These are phyloP conservation scores for Diutina neorugosa DNA, from an alignment of 1,139 yeast species.

Conservation along the genomic window DNA sequence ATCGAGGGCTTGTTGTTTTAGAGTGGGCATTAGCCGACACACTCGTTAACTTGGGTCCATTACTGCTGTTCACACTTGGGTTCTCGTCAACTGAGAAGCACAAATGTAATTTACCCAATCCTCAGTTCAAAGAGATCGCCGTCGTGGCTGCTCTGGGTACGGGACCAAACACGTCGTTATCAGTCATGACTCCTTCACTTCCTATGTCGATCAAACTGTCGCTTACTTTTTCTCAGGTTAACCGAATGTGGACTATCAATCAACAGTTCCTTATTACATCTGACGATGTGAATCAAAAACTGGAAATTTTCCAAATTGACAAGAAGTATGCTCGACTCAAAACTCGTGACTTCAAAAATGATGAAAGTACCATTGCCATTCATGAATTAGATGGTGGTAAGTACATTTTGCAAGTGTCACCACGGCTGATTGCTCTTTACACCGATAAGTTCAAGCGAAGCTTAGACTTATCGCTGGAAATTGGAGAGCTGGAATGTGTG, in stretches of 20 bases:
- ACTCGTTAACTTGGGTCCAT: slow-evolving; percentile 62
- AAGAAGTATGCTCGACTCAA: slow-evolving; percentile 56
- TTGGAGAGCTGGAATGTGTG: slow-evolving; percentile 36
- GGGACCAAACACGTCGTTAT: slow-evolving; percentile 40
- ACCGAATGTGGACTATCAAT: slow-evolving; percentile 61
- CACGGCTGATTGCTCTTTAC: slow-evolving; percentile 51
- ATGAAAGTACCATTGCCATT: slow-evolving; percentile 55
- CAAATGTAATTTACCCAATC: slow-evolving; percentile 54
- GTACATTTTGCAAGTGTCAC: slow-evolving; percentile 63
- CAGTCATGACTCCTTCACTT: slow-evolving; percentile 50
- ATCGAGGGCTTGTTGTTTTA: slow-evolving; percentile 9
- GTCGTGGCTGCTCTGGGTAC: slow-evolving; percentile 65
- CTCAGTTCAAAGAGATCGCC: slow-evolving; percentile 52
- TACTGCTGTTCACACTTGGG: slow-evolving; percentile 60
- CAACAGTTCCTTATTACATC: slow-evolving; percentile 59
- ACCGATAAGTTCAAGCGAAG: slow-evolving; percentile 46
- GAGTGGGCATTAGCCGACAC: slow-evolving; percentile 22
- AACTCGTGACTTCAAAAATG: slow-evolving; percentile 51
- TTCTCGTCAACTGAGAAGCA: slow-evolving; percentile 41
- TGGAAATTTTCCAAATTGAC: slow-evolving; percentile 63
- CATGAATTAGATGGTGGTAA: slow-evolving; percentile 49
- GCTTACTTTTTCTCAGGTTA: slow-evolving; percentile 62
- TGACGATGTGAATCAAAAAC: slow-evolving; percentile 47
- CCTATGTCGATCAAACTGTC: slow-evolving; percentile 59
- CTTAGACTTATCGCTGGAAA: slow-evolving; percentile 15